Evolutionary conservation across 225 moss, liverwort and hornwort species (phyloP), one percentile per base, ranked within the genome.

Genomic region (Marchantia polymorpha): DNA sequence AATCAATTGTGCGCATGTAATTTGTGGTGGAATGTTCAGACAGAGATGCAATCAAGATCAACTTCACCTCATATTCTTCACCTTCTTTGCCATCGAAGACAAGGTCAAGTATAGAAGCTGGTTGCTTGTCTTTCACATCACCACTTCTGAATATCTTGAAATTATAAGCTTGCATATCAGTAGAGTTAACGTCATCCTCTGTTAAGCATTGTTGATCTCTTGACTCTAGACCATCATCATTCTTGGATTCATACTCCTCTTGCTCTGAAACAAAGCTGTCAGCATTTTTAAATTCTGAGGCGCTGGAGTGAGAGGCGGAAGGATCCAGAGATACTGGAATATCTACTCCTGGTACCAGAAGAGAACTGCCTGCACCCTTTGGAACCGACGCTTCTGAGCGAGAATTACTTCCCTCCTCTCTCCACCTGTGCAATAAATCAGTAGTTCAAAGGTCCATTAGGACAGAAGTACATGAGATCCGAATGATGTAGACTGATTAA

Each of bases 1-100:
- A 78, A 64, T 85, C 85, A 75, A 85, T 76, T 1, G 39, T 81
- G 10, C 77, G 66, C 81, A 59, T 78, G 78, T 77, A 84, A 1
- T 17, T 71, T 50, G 50, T 19, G 15, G 25, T 51, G 6, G 49
- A 23, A 50, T 8, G 7, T 27, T 58, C 55, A 10, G 78, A 54
- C 49, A 67, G 48, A 39, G 56, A 61, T 14, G 77, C 84, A 26
- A 68, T 64, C 77, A 84, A 15, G 48, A 61, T 71, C 20, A 84
- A 58, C 29, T 14, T 60, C 4, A 49, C 13, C 7, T 13, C 63
- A 29, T 64, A 46, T 20, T n/a, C 30, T 29, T 77, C 49, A 61
- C n/a, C 59, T 48, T 68, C 65, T 11, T 67, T 19, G 15, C 49
- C 66, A 69, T 74, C 77, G 68, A 78, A 84, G 12, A 52, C 73